Percentiles rank a stretch among this genome's conserved stretches.
Evolutionary conservation across 768 basidiomycete genomes (phyloP).

Genomic region (Leccinum longicurvipes): DNA sequence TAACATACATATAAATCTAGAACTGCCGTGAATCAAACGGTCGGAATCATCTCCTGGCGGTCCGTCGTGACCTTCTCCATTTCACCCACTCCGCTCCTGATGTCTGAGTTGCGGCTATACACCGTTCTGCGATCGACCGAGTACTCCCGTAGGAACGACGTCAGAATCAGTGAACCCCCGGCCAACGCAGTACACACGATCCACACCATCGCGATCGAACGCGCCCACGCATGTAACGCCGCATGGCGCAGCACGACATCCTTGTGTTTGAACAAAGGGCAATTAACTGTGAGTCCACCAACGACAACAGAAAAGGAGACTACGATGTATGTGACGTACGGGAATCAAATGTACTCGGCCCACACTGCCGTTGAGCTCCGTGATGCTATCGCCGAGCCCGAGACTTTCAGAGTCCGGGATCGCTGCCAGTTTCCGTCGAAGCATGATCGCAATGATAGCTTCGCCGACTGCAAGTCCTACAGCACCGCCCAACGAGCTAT

Average conservation of each 20-base stretch:
- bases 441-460: conserved; percentile 60
- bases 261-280: not conserved
- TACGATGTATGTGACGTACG: not conserved
- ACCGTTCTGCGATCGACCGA: conserved; percentile 52
- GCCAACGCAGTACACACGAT: conserved; percentile 57
- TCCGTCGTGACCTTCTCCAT: not conserved
- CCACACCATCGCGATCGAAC: conserved; percentile 64
- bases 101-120: conserved; percentile 22
- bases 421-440: conserved; percentile 31
- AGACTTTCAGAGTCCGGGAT: conserved; percentile 31
- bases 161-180: conserved; percentile 35
- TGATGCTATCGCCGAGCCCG: conserved; percentile 33
- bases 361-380: conserved; percentile 45
- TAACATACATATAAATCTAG: not conserved
- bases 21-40: not conserved
- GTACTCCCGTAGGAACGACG: conserved; percentile 57
- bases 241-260: conserved; percentile 17
- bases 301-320: not conserved
- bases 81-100: conserved; percentile 21
- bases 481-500: conserved; percentile 70
- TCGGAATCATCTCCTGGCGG: too few relatives aligned
- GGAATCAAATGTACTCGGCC: conserved; percentile 33
- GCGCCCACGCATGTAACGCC: conserved; percentile 60
- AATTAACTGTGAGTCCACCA: not conserved
- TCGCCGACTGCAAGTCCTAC: conserved; percentile 71